A percentile compares a stretch with the other conserved stretches of the same genome.
Conservation (phyloP, 169 alveolate genomes). For the Eimeria acervulina region DNA sequence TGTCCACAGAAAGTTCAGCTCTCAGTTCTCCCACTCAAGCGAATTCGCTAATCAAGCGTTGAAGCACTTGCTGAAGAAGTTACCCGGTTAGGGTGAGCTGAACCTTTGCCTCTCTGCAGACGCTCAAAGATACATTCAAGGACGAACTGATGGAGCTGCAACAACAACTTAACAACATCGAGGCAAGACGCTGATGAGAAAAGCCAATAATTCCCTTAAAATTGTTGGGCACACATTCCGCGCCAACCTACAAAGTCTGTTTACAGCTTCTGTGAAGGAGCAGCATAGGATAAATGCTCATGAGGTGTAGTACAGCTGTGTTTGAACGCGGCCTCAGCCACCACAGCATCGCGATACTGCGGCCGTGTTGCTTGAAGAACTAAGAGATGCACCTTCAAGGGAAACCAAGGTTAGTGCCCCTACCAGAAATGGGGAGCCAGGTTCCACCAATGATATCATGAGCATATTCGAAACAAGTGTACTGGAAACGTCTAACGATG, state of each 20-base stretch:
- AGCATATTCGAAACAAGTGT: background rate
- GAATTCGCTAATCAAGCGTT: background rate
- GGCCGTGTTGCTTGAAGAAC: conserved; percentile 58
- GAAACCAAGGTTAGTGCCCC: conserved; percentile 46
- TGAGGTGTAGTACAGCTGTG: background rate
- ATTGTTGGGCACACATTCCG: background rate
- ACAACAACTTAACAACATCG: conserved; percentile 63
- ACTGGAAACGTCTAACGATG: background rate
- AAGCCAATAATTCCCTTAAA: background rate
- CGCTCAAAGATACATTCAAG: conserved; percentile 71
- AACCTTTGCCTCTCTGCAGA: conserved; percentile 42
- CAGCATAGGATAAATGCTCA: background rate
- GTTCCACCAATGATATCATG: background rate
- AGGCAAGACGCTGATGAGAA: conserved; percentile 48
- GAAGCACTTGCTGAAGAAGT: background rate
- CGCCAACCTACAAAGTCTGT: background rate
- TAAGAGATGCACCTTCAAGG: background rate
- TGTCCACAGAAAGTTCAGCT: background rate
- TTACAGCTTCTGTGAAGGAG: background rate
- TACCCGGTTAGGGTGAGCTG: background rate
- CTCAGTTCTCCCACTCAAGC: background rate
- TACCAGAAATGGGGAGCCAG: background rate
- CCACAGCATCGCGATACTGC: conserved; percentile 77
- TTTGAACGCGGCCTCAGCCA: conserved; percentile 41
- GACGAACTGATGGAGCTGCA: conserved; percentile 78